These are phyloP conservation scores for Fusarium chlamydosporum DNA, from an alignment of 2,329 filamentous ascomycete genomes.

Conservation along the genomic window DNA sequence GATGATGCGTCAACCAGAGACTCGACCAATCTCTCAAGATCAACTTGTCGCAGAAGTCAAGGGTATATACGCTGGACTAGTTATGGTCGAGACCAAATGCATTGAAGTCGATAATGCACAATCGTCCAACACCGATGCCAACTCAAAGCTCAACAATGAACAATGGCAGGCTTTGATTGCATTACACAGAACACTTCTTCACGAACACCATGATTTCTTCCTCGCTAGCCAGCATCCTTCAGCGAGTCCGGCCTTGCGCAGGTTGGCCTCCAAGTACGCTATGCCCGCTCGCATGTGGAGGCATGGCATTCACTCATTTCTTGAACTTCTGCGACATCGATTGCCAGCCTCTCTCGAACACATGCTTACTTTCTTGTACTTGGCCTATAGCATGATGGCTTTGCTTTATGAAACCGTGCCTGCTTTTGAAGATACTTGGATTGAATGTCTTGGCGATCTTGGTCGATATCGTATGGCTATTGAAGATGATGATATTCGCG, in stretches of 20 bases:
- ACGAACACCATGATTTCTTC: constrained; percentile 90
- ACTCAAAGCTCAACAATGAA: constrained; percentile 68
- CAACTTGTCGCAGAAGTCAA: constrained; percentile 87
- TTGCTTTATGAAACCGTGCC: constrained; percentile 88
- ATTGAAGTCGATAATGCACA: constrained; percentile 83
- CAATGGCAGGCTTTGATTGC: constrained; percentile 90
- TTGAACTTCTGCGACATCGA: constrained; percentile 81
- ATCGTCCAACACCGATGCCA: constrained; percentile 60
- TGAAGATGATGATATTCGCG: constrained; percentile 82
- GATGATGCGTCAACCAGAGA: constrained; percentile 43
- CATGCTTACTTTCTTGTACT: constrained; percentile 91
- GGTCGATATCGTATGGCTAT: constrained; percentile 90
- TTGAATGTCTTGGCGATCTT: constrained; percentile 91
- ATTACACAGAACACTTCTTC: constrained; percentile 82
- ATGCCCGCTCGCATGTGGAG: constrained; percentile 98
- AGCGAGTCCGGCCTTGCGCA: constrained; percentile 75
- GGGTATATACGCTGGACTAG: constrained; percentile 84
- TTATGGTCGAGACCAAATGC: constrained; percentile 89
- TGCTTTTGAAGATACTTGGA: constrained; percentile 89
- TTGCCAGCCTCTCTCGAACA: constrained; percentile 85
- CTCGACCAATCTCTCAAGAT: constrained; percentile 74
- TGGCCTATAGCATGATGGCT: constrained; percentile 92
- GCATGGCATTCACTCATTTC: constrained; percentile 88
- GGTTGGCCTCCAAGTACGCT: constrained; percentile 82
- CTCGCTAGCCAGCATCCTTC: constrained; percentile 88